Conservation (phyloP, 2,329 filamentous ascomycete genomes). For the Hypoxylon sp. region DNA sequence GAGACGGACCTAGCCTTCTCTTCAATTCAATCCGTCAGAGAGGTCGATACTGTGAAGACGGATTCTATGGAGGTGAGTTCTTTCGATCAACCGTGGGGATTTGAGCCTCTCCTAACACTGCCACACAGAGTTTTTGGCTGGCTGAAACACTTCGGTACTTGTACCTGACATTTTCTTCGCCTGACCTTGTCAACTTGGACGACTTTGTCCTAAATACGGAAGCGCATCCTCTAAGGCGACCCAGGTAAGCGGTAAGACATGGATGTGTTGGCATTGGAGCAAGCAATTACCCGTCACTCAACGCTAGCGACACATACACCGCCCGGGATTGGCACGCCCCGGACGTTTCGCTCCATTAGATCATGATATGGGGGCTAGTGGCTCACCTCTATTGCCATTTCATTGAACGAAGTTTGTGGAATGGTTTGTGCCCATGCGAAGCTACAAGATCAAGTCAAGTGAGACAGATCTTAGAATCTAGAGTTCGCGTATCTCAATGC, state of each 20-base stretch:
- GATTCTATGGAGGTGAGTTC: slow-evolving; percentile 51
- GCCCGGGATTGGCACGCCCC: not conserved
- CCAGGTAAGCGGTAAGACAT: slow-evolving; percentile 22
- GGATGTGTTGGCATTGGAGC: not conserved
- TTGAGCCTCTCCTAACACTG: slow-evolving; percentile 57
- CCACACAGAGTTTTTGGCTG: slow-evolving; percentile 79
- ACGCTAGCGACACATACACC: not conserved
- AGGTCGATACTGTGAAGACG: slow-evolving; percentile 57
- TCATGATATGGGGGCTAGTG: not conserved
- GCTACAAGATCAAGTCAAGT: slow-evolving; percentile 7
- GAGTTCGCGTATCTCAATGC: slow-evolving; percentile 17
- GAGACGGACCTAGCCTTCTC: slow-evolving; percentile 64
- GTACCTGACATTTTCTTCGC: slow-evolving; percentile 77
- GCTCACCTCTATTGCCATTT: not conserved
- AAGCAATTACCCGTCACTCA: not conserved
- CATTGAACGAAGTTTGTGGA: slow-evolving; percentile 7
- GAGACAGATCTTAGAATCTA: slow-evolving; percentile 15
- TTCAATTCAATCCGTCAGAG: slow-evolving; percentile 66
- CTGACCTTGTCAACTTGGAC: slow-evolving; percentile 75
- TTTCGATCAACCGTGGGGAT: slow-evolving; percentile 3
- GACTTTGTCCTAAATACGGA: slow-evolving; percentile 74
- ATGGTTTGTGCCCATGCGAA: not conserved
- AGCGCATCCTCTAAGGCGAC: slow-evolving; percentile 60
- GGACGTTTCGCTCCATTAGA: not conserved
- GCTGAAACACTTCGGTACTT: slow-evolving; percentile 84